These are phyloP conservation scores for Aspergillus sergii DNA, from an alignment of 2,329 filamentous ascomycete species.

Conservation along the genomic window DNA sequence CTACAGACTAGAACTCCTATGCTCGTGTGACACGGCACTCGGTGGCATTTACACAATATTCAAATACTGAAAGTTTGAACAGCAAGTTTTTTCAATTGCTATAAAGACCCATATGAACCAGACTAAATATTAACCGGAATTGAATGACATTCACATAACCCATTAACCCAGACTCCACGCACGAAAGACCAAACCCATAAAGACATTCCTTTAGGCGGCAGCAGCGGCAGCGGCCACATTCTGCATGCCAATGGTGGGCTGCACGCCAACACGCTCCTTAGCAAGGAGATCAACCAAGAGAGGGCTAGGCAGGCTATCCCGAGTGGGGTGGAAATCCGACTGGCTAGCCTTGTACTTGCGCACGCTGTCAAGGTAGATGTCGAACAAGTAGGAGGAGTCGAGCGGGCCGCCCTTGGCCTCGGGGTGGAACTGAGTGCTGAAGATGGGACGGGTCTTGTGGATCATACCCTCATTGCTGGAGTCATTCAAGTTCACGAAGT, in stretches of 20 bases:
- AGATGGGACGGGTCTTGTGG: slow-evolving; percentile 93
- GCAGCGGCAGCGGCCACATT: slow-evolving; percentile 40
- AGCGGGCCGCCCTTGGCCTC: slow-evolving; percentile 97
- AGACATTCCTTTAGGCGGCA: slow-evolving; percentile 18
- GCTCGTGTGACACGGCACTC: background rate
- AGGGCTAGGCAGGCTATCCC: slow-evolving; percentile 84
- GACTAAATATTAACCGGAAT: slow-evolving; percentile 5
- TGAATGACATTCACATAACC: slow-evolving; percentile 12
- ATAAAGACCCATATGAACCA: slow-evolving; percentile 1
- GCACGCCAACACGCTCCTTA: slow-evolving; percentile 92
- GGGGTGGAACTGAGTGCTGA: slow-evolving; percentile 98
- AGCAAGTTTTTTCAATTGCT: background rate
- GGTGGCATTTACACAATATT: background rate
- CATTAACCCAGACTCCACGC: slow-evolving; percentile 15
- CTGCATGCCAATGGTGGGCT: slow-evolving; percentile 63
- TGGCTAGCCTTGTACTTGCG: slow-evolving; percentile 85
- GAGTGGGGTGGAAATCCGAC: slow-evolving; percentile 67
- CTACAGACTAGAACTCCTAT: background rate
- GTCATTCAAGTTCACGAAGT: slow-evolving; percentile 98
- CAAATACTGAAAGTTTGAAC: background rate
- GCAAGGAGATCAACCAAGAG: slow-evolving; percentile 87
- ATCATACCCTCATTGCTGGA: slow-evolving; percentile 97
- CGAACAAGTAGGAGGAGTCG: slow-evolving; percentile 94
- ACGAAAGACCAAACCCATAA: slow-evolving; percentile 15
- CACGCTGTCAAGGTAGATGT: slow-evolving; percentile 91